These are phyloP conservation scores for Lomentospora prolificans DNA, from an alignment of 2,329 filamentous ascomycete species.

Conservation along the genomic window DNA sequence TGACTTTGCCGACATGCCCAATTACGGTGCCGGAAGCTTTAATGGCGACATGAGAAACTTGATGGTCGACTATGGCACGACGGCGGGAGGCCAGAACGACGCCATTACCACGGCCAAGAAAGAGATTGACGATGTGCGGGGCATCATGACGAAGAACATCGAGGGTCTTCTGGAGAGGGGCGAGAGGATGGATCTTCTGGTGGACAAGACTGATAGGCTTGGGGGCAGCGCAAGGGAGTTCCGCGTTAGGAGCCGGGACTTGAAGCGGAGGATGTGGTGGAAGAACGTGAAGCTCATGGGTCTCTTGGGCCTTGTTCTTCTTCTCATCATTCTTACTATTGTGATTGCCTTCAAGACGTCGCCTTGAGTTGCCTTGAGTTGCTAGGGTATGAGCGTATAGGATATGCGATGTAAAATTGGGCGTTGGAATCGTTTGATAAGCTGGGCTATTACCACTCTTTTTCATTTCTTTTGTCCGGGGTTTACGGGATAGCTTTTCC, in stretches of 20 bases:
- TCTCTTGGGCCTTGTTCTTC: conserved; percentile 59
- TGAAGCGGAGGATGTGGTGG: conserved; percentile 98
- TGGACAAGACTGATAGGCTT: conserved; percentile 91
- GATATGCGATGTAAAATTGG: neutral
- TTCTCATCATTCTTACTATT: conserved; percentile 46
- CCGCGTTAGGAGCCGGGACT: conserved; percentile 70
- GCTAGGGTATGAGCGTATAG: neutral
- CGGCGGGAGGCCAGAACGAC: conserved; percentile 64
- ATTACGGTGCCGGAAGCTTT: conserved; percentile 85
- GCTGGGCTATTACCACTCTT: neutral
- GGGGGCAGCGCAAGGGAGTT: conserved; percentile 88
- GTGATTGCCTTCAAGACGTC: conserved; percentile 41
- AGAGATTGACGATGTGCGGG: conserved; percentile 86
- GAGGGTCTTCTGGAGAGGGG: conserved; percentile 81
- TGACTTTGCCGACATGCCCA: conserved; percentile 68
- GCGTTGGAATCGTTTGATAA: too few species aligned
- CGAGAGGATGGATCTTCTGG: conserved; percentile 84
- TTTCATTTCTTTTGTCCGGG: conserved; percentile 1
- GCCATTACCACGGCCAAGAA: conserved; percentile 72
- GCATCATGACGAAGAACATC: conserved; percentile 94
- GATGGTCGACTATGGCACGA: conserved; percentile 78
- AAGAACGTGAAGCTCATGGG: conserved; percentile 97
- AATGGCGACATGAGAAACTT: conserved; percentile 67
- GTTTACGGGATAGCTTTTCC: neutral
- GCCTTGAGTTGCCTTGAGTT: neutral